Evolutionary conservation across 306 rosid genomes (phyloP).

Genomic region (Leucaena leucocephala): DNA sequence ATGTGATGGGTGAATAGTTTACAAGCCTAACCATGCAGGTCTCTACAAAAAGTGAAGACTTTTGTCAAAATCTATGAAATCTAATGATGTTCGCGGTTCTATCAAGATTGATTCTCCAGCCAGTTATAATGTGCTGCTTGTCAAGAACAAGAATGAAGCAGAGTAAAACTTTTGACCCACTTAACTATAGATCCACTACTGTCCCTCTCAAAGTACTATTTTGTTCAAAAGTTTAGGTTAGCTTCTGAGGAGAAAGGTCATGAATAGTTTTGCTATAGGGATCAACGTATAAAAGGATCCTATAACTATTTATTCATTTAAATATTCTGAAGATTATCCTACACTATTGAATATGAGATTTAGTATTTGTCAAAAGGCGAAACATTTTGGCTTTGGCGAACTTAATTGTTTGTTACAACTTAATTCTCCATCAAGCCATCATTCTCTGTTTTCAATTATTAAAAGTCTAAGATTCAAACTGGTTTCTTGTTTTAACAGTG

Average conservation of each 20-base stretch:
- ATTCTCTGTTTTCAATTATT: constrained; percentile 15
- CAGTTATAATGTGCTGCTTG: constrained; percentile 9
- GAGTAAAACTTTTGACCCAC: neutral
- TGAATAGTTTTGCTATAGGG: neutral
- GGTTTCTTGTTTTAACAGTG: constrained; percentile 10
- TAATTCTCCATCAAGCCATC: neutral
- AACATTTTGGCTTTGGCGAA: neutral
- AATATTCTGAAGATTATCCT: neutral
- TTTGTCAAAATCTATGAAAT: constrained; percentile 15
- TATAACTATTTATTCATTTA: neutral
- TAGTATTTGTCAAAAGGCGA: neutral
- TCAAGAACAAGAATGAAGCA: neutral
- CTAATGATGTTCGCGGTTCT: constrained; percentile 21
- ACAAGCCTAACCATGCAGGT: constrained; percentile 29
- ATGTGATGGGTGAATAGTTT: constrained; percentile 53
- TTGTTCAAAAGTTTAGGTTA: neutral
- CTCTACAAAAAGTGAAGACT: constrained; percentile 26
- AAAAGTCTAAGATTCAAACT: constrained; percentile 8
- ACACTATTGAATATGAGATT: neutral
- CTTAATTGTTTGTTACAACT: neutral
- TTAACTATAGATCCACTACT: neutral
- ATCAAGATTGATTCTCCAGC: constrained; percentile 1
- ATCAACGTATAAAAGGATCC: neutral
- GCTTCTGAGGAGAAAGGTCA: neutral
- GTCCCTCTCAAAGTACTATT: neutral